Evolutionary conservation across 1,284 basidiomycete genomes (phyloP).

Genomic region (Butyriboletus regius): DNA sequence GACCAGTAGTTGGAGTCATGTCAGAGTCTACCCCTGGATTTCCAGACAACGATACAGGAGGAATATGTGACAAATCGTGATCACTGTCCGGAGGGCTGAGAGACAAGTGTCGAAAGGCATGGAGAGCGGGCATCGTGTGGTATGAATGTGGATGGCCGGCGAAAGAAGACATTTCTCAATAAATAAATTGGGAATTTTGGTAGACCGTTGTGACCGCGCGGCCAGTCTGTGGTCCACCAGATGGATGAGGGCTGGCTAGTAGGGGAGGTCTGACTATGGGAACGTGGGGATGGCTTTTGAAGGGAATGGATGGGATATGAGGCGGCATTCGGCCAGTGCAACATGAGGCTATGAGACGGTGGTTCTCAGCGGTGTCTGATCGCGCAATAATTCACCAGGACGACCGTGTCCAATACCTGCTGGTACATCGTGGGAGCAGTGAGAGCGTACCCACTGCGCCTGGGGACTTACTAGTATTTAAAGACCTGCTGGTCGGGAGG

Average conservation of each 20-base stretch:
- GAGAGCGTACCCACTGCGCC: constrained; percentile 6
- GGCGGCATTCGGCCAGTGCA: constrained; percentile 6
- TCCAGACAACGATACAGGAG: constrained; percentile 15
- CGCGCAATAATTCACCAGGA: constrained; percentile 27
- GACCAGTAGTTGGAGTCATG: constrained; percentile 5
- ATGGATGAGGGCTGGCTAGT: not conserved
- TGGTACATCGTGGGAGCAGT: constrained; percentile 1
- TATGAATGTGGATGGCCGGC: constrained; percentile 32
- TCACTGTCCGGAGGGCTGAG: constrained; percentile 54
- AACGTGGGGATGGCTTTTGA: not conserved
- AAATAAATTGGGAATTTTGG: not conserved
- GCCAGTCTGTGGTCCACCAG: not conserved
- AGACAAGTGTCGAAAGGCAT: constrained; percentile 37
- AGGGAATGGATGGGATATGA: constrained; percentile 7
- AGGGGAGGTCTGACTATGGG: not conserved
- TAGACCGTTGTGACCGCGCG: not conserved
- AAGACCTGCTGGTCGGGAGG: not conserved
- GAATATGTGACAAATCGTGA: constrained; percentile 32
- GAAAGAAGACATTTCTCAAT: constrained; percentile 42
- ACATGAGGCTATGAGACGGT: constrained; percentile 20
- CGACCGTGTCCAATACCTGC: constrained; percentile 27
- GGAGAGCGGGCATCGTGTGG: constrained; percentile 24
- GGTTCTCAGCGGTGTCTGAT: constrained; percentile 21
- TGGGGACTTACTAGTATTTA: not conserved
- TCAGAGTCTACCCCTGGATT: constrained; percentile 20